A percentile compares a stretch with the other conserved stretches of the same genome.
These are phyloP conservation scores for Penstemon eatonii DNA, from an alignment of 257 asterid genomes.

Conservation along the genomic window DNA sequence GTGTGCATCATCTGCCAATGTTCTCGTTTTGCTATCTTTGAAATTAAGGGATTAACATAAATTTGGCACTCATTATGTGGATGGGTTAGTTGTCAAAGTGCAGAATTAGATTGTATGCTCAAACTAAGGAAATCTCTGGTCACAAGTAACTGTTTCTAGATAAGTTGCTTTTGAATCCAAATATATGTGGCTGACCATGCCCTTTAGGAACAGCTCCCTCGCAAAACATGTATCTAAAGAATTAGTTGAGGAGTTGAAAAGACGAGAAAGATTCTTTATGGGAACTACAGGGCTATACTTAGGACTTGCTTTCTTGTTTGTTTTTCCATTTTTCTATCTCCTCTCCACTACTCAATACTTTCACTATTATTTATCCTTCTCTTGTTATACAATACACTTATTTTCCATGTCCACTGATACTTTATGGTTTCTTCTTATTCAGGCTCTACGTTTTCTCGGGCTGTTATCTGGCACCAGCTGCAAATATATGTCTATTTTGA, in stretches of 20 bases:
- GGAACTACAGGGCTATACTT: not conserved
- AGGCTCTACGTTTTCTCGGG: slow-evolving; percentile 83
- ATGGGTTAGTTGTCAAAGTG: not conserved
- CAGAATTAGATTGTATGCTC: not conserved
- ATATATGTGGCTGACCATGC: not conserved
- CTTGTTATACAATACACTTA: no score
- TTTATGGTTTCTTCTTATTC: slow-evolving; percentile 25
- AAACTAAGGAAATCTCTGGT: not conserved
- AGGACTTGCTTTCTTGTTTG: not conserved
- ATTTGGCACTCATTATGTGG: not conserved
- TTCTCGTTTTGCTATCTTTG: not conserved
- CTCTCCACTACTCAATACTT: not conserved
- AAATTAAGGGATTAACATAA: not conserved
- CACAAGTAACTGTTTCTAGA: not conserved
- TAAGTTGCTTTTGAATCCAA: not conserved
- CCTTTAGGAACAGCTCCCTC: no score
- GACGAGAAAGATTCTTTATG: not conserved
- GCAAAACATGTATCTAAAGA: no score
- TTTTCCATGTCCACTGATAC: not conserved
- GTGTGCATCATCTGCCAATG: not conserved
- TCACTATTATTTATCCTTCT: no score
- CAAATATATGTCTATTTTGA: slow-evolving; percentile 71
- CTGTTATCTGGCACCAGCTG: slow-evolving; percentile 76
- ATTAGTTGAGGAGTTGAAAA: no score
- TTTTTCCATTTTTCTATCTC: not conserved